Evolutionary conservation across 345 rosid species (phyloP).

Genomic region (Crucihimalaya himalaica): DNA sequence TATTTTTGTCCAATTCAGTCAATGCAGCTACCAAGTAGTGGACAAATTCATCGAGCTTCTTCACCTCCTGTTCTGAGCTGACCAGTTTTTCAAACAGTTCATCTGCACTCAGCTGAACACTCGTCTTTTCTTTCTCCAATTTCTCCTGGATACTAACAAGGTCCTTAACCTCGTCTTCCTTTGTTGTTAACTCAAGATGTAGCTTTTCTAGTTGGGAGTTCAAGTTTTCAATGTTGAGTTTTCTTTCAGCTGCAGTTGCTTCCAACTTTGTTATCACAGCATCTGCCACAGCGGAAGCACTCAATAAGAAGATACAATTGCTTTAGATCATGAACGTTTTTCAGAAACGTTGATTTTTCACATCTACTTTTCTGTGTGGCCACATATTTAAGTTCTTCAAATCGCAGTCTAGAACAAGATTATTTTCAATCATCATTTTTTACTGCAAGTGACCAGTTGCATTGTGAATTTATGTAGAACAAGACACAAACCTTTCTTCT

Average conservation of each 20-base stretch:
- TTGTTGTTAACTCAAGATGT: conserved; percentile 50
- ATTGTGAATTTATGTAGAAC: conserved; percentile 5
- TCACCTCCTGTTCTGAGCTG: conserved; percentile 51
- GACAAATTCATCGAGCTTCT: conserved; percentile 56
- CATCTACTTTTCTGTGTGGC: neutral
- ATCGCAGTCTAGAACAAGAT: neutral
- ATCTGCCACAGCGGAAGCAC: neutral
- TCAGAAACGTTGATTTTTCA: neutral
- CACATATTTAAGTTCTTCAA: neutral
- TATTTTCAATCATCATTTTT: neutral
- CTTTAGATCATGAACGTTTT: neutral
- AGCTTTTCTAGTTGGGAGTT: conserved; percentile 60
- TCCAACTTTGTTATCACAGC: conserved; percentile 1
- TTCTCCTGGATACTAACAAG: conserved; percentile 52
- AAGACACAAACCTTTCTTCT: conserved; percentile 61
- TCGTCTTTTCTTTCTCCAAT: conserved; percentile 59
- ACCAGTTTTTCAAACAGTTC: conserved; percentile 52
- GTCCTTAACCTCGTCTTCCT: conserved; percentile 58
- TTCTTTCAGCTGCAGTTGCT: conserved; percentile 9
- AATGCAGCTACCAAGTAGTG: conserved; percentile 50
- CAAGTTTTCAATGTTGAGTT: conserved; percentile 49
- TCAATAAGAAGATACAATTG: neutral
- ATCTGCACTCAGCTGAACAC: conserved; percentile 53
- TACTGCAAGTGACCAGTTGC: conserved; percentile 11
- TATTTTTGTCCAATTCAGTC: conserved; percentile 61